Evolutionary conservation across 768 basidiomycete genomes (phyloP).

Genomic region (Lentinula sp.): DNA sequence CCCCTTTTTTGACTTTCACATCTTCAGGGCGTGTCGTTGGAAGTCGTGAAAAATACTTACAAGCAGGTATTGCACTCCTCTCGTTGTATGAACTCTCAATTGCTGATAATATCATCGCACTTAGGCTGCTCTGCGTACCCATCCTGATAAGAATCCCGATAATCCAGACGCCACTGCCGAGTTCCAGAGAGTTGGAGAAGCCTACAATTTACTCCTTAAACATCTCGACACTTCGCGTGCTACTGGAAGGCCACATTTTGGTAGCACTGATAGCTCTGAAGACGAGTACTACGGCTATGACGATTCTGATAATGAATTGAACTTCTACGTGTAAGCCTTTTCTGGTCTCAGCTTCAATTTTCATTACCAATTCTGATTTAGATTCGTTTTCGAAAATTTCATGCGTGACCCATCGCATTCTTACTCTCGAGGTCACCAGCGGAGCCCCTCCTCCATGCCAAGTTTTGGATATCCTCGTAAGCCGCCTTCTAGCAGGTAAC

Average conservation of each 20-base stretch:
- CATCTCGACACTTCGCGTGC: slow-evolving; percentile 36
- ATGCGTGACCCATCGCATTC: slow-evolving; percentile 29
- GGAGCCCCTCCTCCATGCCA: background rate
- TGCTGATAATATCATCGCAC: background rate
- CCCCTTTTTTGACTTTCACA: slow-evolving; percentile 6
- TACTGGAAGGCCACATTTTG: background rate
- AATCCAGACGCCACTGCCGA: slow-evolving; percentile 60
- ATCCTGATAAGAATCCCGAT: slow-evolving; percentile 73
- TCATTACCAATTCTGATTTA: slow-evolving; percentile 14
- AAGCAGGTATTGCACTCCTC: slow-evolving; percentile 43
- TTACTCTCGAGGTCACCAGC: background rate
- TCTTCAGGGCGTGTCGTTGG: slow-evolving; percentile 51
- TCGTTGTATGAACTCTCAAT: background rate
- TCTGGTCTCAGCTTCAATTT: background rate
- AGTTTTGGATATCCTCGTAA: slow-evolving; percentile 19
- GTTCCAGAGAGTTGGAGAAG: slow-evolving; percentile 66
- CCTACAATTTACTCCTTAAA: slow-evolving; percentile 56
- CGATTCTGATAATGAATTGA: slow-evolving; percentile 29
- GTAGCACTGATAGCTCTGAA: slow-evolving; percentile 26
- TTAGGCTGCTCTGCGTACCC: slow-evolving; percentile 59
- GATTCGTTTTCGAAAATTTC: slow-evolving; percentile 44
- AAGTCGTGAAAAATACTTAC: slow-evolving; percentile 62
- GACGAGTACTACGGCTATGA: slow-evolving; percentile 13
- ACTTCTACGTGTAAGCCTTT: slow-evolving; percentile 41
- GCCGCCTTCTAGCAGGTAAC: slow-evolving; percentile 6